Conservation (phyloP, 768 basidiomycete species). For the Erythrobasidium yunnanense region DNA sequence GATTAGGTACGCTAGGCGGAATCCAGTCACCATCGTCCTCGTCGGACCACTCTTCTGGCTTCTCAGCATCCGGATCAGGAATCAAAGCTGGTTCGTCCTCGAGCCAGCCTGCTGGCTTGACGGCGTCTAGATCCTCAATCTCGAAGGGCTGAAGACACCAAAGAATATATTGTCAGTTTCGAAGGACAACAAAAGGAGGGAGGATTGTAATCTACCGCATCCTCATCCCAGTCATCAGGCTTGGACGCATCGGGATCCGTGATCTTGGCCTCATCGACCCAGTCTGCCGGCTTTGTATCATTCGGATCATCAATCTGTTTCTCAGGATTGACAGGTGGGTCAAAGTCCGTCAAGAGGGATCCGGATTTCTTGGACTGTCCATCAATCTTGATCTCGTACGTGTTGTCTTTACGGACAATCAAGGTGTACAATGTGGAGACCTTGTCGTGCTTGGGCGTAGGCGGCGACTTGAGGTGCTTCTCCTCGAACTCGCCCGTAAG, state of each 20-base stretch:
- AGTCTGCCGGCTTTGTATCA: slow-evolving; percentile 78
- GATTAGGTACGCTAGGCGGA: slow-evolving; percentile 76
- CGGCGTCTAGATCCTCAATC: slow-evolving; percentile 73
- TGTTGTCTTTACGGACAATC: slow-evolving; percentile 81
- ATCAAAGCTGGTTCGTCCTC: slow-evolving; percentile 69
- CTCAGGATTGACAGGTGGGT: slow-evolving; percentile 81
- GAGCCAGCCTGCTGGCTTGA: slow-evolving; percentile 90
- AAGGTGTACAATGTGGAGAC: slow-evolving; percentile 89
- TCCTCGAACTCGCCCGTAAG: slow-evolving; percentile 86
- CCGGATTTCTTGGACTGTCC: slow-evolving; percentile 70
- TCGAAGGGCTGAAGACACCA: slow-evolving; percentile 54
- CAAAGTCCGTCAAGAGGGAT: slow-evolving; percentile 81
- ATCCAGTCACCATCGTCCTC: slow-evolving; percentile 99
- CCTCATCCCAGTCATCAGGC: slow-evolving; percentile 89
- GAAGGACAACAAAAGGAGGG: not conserved
- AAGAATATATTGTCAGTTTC: not conserved
- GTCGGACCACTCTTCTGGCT: slow-evolving; percentile 99
- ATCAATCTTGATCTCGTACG: slow-evolving; percentile 82
- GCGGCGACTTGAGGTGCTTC: slow-evolving; percentile 79
- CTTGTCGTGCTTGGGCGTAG: slow-evolving; percentile 77
- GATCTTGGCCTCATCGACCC: slow-evolving; percentile 85
- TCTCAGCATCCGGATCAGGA: slow-evolving; percentile 70
- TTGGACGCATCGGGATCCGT: slow-evolving; percentile 72
- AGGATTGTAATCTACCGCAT: slow-evolving; percentile 45
- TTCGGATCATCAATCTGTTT: slow-evolving; percentile 86